phyloP scores from a whole-genome alignment of 495 filamentous ascomycete genomes.

The Niebla homalea region DNA sequence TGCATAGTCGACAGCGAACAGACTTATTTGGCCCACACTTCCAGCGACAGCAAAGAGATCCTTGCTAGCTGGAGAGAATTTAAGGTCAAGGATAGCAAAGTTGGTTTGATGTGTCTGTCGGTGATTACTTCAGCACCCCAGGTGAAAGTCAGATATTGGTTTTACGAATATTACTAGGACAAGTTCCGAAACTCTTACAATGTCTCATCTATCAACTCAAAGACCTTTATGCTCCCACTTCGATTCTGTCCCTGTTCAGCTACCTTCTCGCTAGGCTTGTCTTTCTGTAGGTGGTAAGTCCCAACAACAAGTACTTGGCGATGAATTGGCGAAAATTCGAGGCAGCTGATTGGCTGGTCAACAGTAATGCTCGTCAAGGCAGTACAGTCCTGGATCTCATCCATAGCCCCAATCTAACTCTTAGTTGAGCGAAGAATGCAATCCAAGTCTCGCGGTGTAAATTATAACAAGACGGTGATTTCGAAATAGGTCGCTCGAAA shows the following conservation, averaged over 20 bases:
- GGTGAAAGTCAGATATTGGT: background rate
- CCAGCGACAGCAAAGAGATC: constrained; percentile 53
- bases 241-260: constrained; percentile 37
- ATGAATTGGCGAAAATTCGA: constrained; percentile 60
- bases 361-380: constrained; percentile 12
- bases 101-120: constrained; percentile 40
- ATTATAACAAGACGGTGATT: too few species aligned
- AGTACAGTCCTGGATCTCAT: too few species aligned
- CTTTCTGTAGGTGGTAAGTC: constrained; percentile 65
- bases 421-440: too few species aligned
- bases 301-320: constrained; percentile 66
- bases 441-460: background rate
- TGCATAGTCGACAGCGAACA: constrained; percentile 37
- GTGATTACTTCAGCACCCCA: constrained; percentile 10
- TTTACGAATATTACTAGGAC: constrained; percentile 5
- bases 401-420: too few species aligned
- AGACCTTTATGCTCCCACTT: constrained; percentile 60
- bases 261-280: constrained; percentile 18
- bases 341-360: constrained; percentile 63
- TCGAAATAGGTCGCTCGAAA: background rate
- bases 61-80: constrained; percentile 52
- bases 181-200: background rate
- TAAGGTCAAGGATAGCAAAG: constrained; percentile 73
- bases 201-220: constrained; percentile 28
- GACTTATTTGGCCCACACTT: constrained; percentile 53